phyloP scores from a whole-genome alignment of 2,329 filamentous ascomycete species.

The Botrytis aclada region DNA sequence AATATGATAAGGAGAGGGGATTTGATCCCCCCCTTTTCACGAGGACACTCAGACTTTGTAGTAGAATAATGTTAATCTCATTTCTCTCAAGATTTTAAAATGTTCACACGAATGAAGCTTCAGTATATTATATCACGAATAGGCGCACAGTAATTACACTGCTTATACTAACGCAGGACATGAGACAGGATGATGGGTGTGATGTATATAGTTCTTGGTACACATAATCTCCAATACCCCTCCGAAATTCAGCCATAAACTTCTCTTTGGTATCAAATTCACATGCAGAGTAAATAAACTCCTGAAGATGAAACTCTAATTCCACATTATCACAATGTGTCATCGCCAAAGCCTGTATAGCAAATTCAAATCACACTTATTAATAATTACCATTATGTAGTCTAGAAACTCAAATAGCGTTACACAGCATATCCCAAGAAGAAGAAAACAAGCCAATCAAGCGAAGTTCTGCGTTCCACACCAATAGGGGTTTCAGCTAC shows the following conservation, averaged over 20 bases:
- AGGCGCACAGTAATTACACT: not conserved
- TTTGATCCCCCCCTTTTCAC: not conserved
- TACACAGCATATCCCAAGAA: not conserved
- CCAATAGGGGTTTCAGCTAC: constrained; percentile 10
- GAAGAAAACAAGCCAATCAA: not conserved
- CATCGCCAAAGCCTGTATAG: not conserved
- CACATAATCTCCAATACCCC: not conserved
- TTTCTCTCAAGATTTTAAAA: no score
- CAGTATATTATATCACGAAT: not conserved
- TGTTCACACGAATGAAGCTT: rapidly evolving
- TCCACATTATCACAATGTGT: not conserved
- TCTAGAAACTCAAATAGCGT: not conserved
- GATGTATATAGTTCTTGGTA: not conserved
- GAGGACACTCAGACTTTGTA: not conserved
- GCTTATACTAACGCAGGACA: not conserved
- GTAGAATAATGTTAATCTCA: not conserved
- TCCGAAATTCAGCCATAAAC: not conserved
- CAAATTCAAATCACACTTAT: not conserved
- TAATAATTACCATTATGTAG: not conserved
- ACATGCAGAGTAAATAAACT: not conserved
- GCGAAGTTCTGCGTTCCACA: not conserved
- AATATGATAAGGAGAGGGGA: not conserved
- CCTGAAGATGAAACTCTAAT: not conserved
- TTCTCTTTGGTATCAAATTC: not conserved
- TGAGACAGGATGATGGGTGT: no score